Evolutionary conservation across 345 rosid species (phyloP), one percentile per base, ranked within the genome.

Genomic region (Aegle marmelos): DNA sequence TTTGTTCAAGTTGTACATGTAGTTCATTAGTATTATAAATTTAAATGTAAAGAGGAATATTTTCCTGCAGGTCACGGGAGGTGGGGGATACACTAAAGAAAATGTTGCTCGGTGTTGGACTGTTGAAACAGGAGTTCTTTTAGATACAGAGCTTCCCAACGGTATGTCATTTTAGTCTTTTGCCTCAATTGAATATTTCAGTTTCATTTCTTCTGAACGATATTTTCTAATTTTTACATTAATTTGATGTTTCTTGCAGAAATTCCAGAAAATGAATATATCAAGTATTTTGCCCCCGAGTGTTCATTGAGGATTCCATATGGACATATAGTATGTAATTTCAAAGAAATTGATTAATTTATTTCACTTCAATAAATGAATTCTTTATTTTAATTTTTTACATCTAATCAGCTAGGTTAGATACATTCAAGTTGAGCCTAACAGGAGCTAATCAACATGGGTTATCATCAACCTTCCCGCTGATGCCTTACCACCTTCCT

Each of bases 71-170:
- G 99, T 96, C 76, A 94, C 99, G 17, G 99, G 99, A 78, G 98
- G 99, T 78, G 99, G 98, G 67, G 98, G 99, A 76, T 96, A 96
- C 78, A 96, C 98, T 33, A 96, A 96, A 78, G 97, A 94, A 88
- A 96, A 96, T 82, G 99, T 96, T 53, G 99, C 99, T 81, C 89
- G 98, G 70, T 96, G 99, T 84, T 96, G 99, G 98, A 89, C 98
- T 6, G 90, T 96, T 78, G 99, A 96, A 83, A 96, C 99, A 5
- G 97, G 97, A 74, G 94, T 90, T 75, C 94, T 96, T 63, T 81
- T 96, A 75, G 99, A 94, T 77, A 86, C 98, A 22, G 98, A 94
- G 79, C 94, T 96, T 81, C 92, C 98, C 56, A 91, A 94, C 80
- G 95, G 98, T 94, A 87, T 57, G 83, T 4, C 13, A 2, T 34